Percentiles rank a stretch among this genome's conserved stretches.
Evolutionary conservation across 2,329 filamentous ascomycete species (phyloP).

Genomic region (Stachybotrys chartarum): DNA sequence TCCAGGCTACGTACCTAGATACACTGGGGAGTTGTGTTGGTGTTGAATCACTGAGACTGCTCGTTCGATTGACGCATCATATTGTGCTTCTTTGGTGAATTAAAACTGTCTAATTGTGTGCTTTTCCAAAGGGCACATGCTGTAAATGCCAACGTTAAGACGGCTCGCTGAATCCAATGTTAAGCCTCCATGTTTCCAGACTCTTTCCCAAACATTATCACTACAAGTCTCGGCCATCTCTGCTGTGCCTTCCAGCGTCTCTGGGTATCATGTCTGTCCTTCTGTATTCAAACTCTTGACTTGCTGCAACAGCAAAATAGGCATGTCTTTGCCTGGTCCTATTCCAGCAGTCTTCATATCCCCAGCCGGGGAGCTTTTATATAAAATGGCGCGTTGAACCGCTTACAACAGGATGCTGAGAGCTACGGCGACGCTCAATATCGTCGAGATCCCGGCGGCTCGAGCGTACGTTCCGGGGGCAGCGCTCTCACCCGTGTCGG

Average conservation of each 20-base stretch:
- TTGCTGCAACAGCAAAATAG: not conserved
- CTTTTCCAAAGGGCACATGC: not conserved
- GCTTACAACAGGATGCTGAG: not conserved
- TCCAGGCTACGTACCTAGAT: not conserved
- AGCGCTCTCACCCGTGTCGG: not conserved
- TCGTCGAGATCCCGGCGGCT: not conserved
- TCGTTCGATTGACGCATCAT: not conserved
- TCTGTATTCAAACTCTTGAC: not conserved
- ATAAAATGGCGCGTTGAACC: not conserved
- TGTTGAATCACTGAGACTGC: not conserved
- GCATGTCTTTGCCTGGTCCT: no score
- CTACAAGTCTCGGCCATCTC: not conserved
- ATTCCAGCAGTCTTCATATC: not conserved
- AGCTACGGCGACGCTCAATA: not conserved
- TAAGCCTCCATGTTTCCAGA: not conserved
- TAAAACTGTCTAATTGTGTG: not conserved
- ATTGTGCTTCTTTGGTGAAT: not conserved
- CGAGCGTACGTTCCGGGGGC: not conserved
- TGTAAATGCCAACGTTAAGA: not conserved
- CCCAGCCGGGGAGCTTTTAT: not conserved
- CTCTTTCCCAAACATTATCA: not conserved
- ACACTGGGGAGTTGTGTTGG: not conserved
- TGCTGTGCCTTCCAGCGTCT: not conserved
- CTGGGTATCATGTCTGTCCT: not conserved
- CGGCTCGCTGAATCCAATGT: not conserved